Percentiles rank a stretch among this genome's conserved stretches.
These are phyloP conservation scores for Skeletonema tropicum DNA, from an alignment of 108 stramenopile species.

Conservation along the genomic window DNA sequence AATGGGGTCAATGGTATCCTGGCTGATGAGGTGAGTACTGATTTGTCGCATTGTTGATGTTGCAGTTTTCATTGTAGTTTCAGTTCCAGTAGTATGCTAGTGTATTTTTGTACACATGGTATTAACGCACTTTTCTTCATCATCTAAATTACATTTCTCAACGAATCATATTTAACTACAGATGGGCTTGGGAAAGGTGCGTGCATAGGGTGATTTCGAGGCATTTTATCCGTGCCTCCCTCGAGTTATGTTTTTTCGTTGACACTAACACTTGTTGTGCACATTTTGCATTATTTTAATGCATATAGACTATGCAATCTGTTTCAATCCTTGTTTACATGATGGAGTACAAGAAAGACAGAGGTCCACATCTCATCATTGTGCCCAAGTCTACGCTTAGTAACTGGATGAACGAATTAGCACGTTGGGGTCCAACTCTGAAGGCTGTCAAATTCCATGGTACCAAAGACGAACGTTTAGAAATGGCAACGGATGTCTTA, in stretches of 20 bases:
- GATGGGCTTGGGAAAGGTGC: conserved; percentile 86
- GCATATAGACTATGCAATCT: conserved; percentile 97
- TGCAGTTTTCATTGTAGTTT: no score
- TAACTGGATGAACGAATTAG: conserved; percentile 99
- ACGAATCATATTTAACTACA: no score
- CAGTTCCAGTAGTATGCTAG: no score
- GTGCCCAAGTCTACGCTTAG: conserved; percentile 98
- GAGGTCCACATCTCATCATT: conserved; percentile 93
- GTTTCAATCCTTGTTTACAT: conserved; percentile 93
- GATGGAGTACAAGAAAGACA: conserved; percentile 58
- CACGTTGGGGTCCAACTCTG: conserved; percentile 93
- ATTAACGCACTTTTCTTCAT: no score
- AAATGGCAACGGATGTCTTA: neutral
- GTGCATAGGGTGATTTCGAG: neutral
- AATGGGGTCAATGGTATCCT: conserved; percentile 92
- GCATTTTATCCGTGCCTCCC: conserved; percentile 4
- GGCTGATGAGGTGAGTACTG: conserved; percentile 45
- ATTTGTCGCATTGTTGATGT: no score
- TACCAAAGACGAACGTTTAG: conserved; percentile 24
- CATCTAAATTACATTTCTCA: no score
- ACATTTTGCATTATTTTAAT: conserved; percentile 62
- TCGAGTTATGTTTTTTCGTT: neutral
- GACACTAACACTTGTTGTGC: neutral
- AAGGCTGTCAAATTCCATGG: conserved; percentile 87
- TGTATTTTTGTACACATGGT: no score